Base-by-base conservation (phyloP, 2,329 filamentous ascomycete genomes). In the Rutstroemia sp. region DNA sequence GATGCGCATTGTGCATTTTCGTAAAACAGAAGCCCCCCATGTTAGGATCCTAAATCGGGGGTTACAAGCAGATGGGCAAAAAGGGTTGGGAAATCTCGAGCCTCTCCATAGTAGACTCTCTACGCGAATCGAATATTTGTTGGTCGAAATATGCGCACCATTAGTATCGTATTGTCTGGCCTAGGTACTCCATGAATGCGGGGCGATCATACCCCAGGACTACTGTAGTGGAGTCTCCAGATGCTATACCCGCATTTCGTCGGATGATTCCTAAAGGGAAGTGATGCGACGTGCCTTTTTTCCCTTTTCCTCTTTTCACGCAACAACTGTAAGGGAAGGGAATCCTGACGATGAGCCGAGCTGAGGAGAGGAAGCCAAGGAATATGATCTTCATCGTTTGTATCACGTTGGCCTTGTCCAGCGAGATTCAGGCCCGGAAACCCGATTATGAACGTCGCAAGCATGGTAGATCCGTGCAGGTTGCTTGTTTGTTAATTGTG, bases 171-270 rank as follows among this genome's bases (percentile, higher is more conserved):
- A 53, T 53, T 6, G 27, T 34, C 21, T 27, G 47, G 12, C 17
- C 25, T 23, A 38, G 30, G 30, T 34, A 47, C 41, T 47, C 25
- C 16, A 48, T 38, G 51, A 53, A 19, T 53, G 51, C 51, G 51
- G 51, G 51, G 51, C 51, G 27, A 38, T 53, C 42, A 53, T 53
- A 48, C 42, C 51, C 51, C 42, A 53, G 51, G 51, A 38, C 42
- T 19, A 48, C 25, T 53, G 51, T 19, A 48, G 38, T 53, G 51
- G 42, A 34, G 19, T 19, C 19, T 19, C 19, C 19, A 19, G 47
- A 17, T 30, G 47, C 27, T 23, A 53, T 17, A 34, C 51, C 51
- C 51, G 27, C 51, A 53, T 30, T 30, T 12, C 9, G 51, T 47
- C 17, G 51, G 39, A 37, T 53, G 42, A 47, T 37, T 45, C 50